These are phyloP conservation scores for Calonectria hawksworthii DNA, from an alignment of 2,329 filamentous ascomycete species.

Conservation along the genomic window DNA sequence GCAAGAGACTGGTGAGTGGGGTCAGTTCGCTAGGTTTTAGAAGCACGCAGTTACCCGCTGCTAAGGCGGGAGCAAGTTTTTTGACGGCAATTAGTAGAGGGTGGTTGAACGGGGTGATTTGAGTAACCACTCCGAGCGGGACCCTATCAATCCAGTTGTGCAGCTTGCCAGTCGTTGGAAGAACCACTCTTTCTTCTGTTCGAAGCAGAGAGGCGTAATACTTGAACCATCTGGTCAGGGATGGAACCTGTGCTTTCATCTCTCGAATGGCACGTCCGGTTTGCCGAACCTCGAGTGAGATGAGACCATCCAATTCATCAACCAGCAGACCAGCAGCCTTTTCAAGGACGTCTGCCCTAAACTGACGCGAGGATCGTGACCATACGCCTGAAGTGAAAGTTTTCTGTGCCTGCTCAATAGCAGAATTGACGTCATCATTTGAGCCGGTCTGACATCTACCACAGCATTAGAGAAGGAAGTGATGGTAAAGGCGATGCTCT, in stretches of 20 bases:
- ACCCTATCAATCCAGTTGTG: slow-evolving; percentile 69
- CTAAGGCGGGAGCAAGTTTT: slow-evolving; percentile 73
- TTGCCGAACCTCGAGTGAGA: slow-evolving; percentile 75
- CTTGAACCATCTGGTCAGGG: slow-evolving; percentile 77
- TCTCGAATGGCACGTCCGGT: slow-evolving; percentile 78
- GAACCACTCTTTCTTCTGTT: slow-evolving; percentile 75
- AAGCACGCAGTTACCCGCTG: slow-evolving; percentile 71
- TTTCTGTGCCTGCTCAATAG: slow-evolving; percentile 65
- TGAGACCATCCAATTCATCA: slow-evolving; percentile 66
- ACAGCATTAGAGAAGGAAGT: background rate
- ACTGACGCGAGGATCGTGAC: slow-evolving; percentile 70
- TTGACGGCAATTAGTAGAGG: slow-evolving; percentile 70
- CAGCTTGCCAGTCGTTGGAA: slow-evolving; percentile 74
- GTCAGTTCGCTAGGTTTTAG: slow-evolving; percentile 75
- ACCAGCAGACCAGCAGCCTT: slow-evolving; percentile 69
- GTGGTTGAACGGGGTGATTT: slow-evolving; percentile 72
- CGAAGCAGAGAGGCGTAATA: slow-evolving; percentile 78
- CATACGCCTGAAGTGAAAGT: slow-evolving; percentile 78
- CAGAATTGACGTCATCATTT: slow-evolving; percentile 44
- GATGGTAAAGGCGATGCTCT: slow-evolving; percentile 32
- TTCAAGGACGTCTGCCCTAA: slow-evolving; percentile 74
- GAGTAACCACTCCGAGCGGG: slow-evolving; percentile 70
- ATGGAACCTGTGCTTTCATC: slow-evolving; percentile 78
- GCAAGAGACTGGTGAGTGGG: slow-evolving; percentile 71
- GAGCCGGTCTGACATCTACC: slow-evolving; percentile 49